These are phyloP conservation scores for Acacia acuminata DNA, from an alignment of 306 rosid genomes.

Conservation along the genomic window DNA sequence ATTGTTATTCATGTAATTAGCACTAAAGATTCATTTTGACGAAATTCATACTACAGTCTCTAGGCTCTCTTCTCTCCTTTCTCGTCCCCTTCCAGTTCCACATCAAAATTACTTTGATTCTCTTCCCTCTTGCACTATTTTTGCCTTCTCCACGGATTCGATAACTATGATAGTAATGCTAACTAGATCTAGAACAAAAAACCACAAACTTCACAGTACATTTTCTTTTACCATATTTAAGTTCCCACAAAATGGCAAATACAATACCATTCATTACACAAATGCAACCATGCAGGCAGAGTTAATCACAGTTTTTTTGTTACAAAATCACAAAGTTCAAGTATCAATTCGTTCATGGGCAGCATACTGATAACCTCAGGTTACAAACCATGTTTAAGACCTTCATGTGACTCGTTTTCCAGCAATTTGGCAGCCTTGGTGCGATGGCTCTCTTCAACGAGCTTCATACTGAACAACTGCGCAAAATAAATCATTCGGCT, in stretches of 20 bases:
- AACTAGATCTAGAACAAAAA: not conserved
- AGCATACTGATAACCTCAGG: not conserved
- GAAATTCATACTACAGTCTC: too few species aligned
- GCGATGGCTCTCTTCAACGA: slow-evolving; percentile 30
- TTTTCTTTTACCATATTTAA: not conserved
- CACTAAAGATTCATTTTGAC: too few species aligned
- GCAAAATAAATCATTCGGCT: not conserved
- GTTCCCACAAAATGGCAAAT: not conserved
- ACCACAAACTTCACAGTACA: not conserved
- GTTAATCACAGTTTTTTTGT: not conserved
- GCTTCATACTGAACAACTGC: slow-evolving; percentile 57
- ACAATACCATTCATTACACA: not conserved
- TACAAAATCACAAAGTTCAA: not conserved
- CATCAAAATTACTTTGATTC: not conserved
- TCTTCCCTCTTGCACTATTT: not conserved
- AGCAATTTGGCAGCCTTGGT: not conserved
- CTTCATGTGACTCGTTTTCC: not conserved
- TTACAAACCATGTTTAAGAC: not conserved
- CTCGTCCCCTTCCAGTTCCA: too few species aligned
- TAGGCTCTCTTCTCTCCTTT: too few species aligned
- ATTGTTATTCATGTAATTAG: too few species aligned
- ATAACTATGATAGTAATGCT: not conserved
- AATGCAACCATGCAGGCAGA: not conserved
- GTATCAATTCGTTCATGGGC: slow-evolving; percentile 4
- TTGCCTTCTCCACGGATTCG: not conserved